A percentile compares a stretch with the other conserved stretches of the same genome.
phyloP scores from a whole-genome alignment of 106 monocot genomes.

The Posidonia australis region DNA sequence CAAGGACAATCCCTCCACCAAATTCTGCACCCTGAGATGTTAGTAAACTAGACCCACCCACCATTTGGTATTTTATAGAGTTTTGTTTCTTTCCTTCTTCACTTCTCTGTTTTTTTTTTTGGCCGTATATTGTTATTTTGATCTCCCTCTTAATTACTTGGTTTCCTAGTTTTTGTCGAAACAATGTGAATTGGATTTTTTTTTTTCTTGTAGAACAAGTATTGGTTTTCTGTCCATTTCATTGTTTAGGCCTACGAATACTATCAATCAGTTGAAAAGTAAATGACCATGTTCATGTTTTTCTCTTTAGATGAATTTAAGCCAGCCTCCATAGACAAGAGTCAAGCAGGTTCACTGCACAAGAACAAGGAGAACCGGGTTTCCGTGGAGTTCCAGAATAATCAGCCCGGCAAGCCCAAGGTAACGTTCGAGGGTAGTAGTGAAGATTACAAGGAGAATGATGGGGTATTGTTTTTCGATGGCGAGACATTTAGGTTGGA shows the following conservation, averaged over 20 bases:
- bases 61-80: too few species aligned
- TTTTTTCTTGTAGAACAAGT: too few species aligned
- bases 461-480: slow-evolving; percentile 93
- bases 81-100: not conserved
- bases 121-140: too few species aligned
- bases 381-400: slow-evolving; percentile 87
- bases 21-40: slow-evolving; percentile 59
- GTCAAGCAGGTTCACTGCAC: slow-evolving; percentile 70
- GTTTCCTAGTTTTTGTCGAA: too few species aligned
- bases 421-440: slow-evolving; percentile 88
- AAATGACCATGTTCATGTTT: not conserved
- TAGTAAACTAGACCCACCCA: slow-evolving; percentile 2
- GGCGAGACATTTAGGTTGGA: slow-evolving; percentile 76
- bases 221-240: too few species aligned
- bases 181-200: too few species aligned
- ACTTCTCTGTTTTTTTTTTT: too few species aligned
- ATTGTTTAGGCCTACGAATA: too few species aligned
- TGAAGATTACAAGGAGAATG: slow-evolving; percentile 90
- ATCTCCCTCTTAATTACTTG: too few species aligned
- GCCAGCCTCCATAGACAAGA: slow-evolving; percentile 98
- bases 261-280: not conserved
- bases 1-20: slow-evolving; percentile 31
- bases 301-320: slow-evolving; percentile 78
- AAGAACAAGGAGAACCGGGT: slow-evolving; percentile 93
- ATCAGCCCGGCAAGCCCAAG: slow-evolving; percentile 90